Evolutionary conservation across 768 basidiomycete species (phyloP), one percentile per base, ranked within the genome.

Genomic region (Trametes gibbosa): DNA sequence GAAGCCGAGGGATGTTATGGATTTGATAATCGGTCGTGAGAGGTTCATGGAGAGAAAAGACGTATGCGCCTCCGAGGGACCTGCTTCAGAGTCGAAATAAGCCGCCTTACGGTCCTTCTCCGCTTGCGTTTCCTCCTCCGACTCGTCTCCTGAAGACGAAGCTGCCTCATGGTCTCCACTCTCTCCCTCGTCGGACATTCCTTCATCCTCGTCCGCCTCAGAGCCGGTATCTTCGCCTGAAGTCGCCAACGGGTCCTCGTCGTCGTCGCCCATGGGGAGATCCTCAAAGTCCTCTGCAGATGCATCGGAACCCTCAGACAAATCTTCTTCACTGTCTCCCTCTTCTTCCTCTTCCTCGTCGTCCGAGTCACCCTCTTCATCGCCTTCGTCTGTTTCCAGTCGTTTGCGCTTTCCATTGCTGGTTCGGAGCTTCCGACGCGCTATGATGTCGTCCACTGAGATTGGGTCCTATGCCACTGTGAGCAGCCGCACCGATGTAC

Each of bases 1-100:
- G 66, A 95, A 94, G 37, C 84, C 84, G 16, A 98, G 78, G 7
- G 85, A 78, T n/a, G 90, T 87, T 49, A 98, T 76, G 14, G 95
- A 90, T 68, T 95, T 96, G 51, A 97, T 81, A 45, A 98, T 81
- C 1, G 95, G 97, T 27, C 97, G 89, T 0, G 97, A 98, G 27
- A 99, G 81, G 71, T 95, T 96, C 92, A 97, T 95, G 9, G 89
- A 84, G 37, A 92, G 75, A 77, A 97, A 97, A 16, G 95, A 93
- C 35, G 83, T 71, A 66, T 92, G 86, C n/a, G 74, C 69, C 63
- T 84, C 77, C 43, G 79, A 70, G 13, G 74, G 63, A 10, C 75
- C 75, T 47, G 73, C 68, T 41, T 77, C 69, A 1, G 84, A 80
- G 62, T 91, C 87, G 73, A 97, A 98, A 73, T 91, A 98, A 14